These are phyloP conservation scores for Alternaria gansuensis DNA, from an alignment of 2,329 filamentous ascomycete genomes.

Conservation along the genomic window DNA sequence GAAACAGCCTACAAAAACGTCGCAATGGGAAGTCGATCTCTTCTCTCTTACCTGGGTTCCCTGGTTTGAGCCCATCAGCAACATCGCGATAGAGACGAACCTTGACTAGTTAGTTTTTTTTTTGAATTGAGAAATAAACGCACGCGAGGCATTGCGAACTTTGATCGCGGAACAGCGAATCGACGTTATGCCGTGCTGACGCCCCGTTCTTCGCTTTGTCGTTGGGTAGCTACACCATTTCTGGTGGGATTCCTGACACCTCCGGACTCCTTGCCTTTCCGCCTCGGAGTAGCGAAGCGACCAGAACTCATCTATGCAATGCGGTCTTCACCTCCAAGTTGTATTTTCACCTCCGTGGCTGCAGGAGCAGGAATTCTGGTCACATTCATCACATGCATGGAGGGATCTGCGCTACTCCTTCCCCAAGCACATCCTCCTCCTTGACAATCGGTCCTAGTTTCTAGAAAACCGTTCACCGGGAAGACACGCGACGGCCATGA, in stretches of 20 bases:
- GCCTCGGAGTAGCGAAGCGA: constrained; percentile 3
- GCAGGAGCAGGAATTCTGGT: not conserved
- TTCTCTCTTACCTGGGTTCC: not conserved
- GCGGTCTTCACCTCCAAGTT: not conserved
- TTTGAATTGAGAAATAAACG: not conserved
- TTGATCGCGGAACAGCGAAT: constrained; percentile 6
- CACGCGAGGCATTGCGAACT: constrained; percentile 1
- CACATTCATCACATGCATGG: constrained; percentile 1
- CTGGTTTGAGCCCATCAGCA: constrained; percentile 11
- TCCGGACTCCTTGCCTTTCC: constrained; percentile 12
- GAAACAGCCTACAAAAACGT: constrained; percentile 12
- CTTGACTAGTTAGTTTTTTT: constrained; percentile 6
- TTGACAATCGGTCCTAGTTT: constrained; percentile 15
- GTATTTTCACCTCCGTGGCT: not conserved
- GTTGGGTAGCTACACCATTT: constrained; percentile 7
- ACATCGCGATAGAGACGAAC: constrained; percentile 4
- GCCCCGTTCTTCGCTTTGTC: constrained; percentile 8
- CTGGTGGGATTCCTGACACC: not conserved
- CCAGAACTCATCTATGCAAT: constrained; percentile 11
- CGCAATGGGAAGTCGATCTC: constrained; percentile 9
- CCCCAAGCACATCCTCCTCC: constrained; percentile 13
- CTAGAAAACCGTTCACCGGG: constrained; percentile 19
- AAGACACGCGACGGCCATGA: constrained; percentile 14
- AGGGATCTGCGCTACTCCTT: constrained; percentile 5
- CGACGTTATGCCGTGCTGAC: constrained; percentile 18